Percentiles rank a stretch among this genome's conserved stretches.
These are phyloP conservation scores for Athelia psychrophila DNA, from an alignment of 1,284 basidiomycete species.

Conservation along the genomic window DNA sequence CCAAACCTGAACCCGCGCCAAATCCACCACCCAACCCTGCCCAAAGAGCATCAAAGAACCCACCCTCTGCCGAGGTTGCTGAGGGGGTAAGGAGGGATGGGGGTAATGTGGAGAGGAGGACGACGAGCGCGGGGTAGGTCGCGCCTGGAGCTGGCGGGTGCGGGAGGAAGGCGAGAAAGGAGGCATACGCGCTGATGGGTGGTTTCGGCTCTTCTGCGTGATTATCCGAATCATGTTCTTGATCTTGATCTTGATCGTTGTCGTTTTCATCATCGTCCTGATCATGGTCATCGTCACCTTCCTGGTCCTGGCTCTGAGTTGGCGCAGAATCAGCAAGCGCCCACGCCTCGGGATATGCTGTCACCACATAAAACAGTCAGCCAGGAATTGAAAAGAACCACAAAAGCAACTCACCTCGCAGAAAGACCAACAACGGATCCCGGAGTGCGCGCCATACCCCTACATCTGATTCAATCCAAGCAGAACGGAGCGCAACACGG, in stretches of 20 bases:
- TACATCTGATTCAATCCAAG: slow-evolving; percentile 74
- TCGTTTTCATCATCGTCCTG: slow-evolving; percentile 32
- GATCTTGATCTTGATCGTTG: no score
- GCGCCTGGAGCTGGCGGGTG: no score
- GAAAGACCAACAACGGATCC: slow-evolving; percentile 65
- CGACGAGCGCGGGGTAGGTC: slow-evolving; percentile 75
- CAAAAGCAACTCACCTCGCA: slow-evolving; percentile 54
- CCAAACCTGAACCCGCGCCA: no score
- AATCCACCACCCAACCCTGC: no score
- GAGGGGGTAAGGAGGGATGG: slow-evolving; percentile 38
- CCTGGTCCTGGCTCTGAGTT: slow-evolving; percentile 14
- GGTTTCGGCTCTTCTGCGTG: no score
- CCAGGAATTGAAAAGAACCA: slow-evolving; percentile 1
- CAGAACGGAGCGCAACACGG: slow-evolving; percentile 61
- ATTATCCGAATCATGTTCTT: no score
- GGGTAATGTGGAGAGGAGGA: slow-evolving; percentile 81
- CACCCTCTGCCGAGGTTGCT: not conserved
- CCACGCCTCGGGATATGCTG: slow-evolving; percentile 70
- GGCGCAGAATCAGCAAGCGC: slow-evolving; percentile 11
- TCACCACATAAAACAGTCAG: slow-evolving; percentile 3
- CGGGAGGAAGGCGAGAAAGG: no score
- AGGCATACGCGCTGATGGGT: no score
- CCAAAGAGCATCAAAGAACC: slow-evolving; percentile 11
- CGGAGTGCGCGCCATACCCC: slow-evolving; percentile 69
- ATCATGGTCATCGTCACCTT: slow-evolving; percentile 29